These are phyloP conservation scores for Aegle marmelos DNA, from an alignment of 345 rosid genomes.

Conservation along the genomic window DNA sequence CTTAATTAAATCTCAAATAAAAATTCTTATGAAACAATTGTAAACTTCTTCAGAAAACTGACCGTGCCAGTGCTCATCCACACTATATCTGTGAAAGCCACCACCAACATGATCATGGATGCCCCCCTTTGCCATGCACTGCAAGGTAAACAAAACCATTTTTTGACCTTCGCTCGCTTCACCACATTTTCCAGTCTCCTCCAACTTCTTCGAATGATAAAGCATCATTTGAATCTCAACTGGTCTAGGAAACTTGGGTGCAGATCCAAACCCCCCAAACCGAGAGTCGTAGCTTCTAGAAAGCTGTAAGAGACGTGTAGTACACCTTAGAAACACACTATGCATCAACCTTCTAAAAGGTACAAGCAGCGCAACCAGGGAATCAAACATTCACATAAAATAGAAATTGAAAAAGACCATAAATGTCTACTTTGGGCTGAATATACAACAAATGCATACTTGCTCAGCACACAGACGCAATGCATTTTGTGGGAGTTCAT, in stretches of 20 bases:
- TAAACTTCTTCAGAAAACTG: conserved; percentile 20
- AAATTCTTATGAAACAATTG: neutral
- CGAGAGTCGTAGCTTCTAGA: conserved; percentile 64
- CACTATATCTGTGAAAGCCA: conserved; percentile 95
- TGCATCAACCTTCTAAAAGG: neutral
- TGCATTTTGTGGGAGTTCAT: conserved; percentile 57
- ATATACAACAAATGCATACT: conserved; percentile 34
- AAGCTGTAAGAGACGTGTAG: conserved; percentile 49
- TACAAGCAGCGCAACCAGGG: neutral
- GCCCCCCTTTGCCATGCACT: conserved; percentile 92
- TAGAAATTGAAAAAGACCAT: neutral
- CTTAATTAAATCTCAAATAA: neutral
- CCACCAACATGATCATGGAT: conserved; percentile 97
- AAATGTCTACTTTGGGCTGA: neutral
- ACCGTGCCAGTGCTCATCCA: conserved; percentile 98
- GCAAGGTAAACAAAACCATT: conserved; percentile 78
- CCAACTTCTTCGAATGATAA: conserved; percentile 62
- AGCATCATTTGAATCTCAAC: conserved; percentile 94
- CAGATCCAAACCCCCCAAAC: conserved; percentile 90
- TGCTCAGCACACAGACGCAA: conserved; percentile 71
- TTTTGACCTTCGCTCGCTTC: conserved; percentile 43
- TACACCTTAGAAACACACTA: neutral
- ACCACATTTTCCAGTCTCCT: conserved; percentile 46
- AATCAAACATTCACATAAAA: neutral
- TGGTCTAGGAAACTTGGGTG: conserved; percentile 96